Evolutionary conservation across 106 monocot genomes (phyloP).

Genomic region (Dendrobium officinale): DNA sequence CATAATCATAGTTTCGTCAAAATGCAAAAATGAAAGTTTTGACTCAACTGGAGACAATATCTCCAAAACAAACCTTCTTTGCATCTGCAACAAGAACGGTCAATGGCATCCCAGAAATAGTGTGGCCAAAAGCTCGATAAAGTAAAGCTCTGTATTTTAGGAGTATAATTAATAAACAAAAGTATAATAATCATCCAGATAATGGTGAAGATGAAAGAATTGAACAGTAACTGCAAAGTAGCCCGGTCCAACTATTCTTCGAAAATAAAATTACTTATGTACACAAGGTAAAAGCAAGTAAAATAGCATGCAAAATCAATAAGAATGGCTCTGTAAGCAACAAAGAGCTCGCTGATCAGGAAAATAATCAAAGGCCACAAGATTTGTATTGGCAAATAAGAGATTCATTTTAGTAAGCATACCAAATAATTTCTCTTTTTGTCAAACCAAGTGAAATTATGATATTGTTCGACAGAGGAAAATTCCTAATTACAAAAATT

Average conservation of each 20-base stretch:
- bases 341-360: too few relatives aligned
- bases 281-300: background rate
- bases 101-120: conserved; percentile 68
- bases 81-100: conserved; percentile 58
- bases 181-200: background rate
- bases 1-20: background rate
- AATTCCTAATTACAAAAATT: background rate
- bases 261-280: background rate
- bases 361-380: too few relatives aligned
- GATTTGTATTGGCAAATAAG: background rate
- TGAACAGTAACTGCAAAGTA: background rate
- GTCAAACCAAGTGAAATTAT: background rate
- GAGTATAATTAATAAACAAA: background rate
- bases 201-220: background rate
- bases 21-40: conserved; percentile 5
- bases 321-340: too few relatives aligned
- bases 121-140: conserved; percentile 77
- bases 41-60: background rate
- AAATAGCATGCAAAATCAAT: too few relatives aligned
- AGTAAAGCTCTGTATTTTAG: conserved; percentile 40
- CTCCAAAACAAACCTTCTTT: conserved; percentile 48
- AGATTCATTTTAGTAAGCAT: background rate
- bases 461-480: background rate
- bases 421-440: background rate
- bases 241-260: background rate